Percentiles rank a stretch among this genome's conserved stretches.
These are phyloP conservation scores for Saturnispora sekii DNA, from an alignment of 805 yeast species.

Conservation along the genomic window DNA sequence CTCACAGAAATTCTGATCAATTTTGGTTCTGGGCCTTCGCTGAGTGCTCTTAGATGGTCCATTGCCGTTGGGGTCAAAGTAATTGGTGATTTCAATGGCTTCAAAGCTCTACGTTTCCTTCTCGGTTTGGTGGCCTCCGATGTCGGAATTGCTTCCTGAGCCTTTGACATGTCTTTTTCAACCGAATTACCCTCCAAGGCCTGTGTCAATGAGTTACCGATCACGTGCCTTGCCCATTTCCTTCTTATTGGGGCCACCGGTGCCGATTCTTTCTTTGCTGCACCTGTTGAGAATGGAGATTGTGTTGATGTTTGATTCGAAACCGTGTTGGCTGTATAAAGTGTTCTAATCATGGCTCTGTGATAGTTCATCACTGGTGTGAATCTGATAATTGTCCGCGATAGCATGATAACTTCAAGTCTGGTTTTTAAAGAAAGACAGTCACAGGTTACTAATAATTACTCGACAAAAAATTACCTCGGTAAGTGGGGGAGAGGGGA, in stretches of 20 bases:
- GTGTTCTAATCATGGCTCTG: neutral
- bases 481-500: neutral
- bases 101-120: slow-evolving; percentile 50
- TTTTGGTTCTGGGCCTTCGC: slow-evolving; percentile 79
- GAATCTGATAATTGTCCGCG: neutral
- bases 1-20: slow-evolving; percentile 88
- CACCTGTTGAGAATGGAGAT: slow-evolving; percentile 6
- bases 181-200: slow-evolving; percentile 6
- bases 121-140: slow-evolving; percentile 8
- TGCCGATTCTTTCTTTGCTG: neutral
- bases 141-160: slow-evolving; percentile 10
- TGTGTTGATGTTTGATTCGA: neutral
- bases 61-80: slow-evolving; percentile 71
- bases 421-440: too few relatives aligned
- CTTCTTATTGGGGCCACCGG: slow-evolving; percentile 6
- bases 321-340: slow-evolving; percentile 2
- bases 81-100: slow-evolving; percentile 86
- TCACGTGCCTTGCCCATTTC: slow-evolving; percentile 26
- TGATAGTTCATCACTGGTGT: neutral
- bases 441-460: neutral
- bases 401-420: neutral
- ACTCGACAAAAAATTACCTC: neutral
- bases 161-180: neutral
- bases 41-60: slow-evolving; percentile 53
- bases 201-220: slow-evolving; percentile 12